Evolutionary conservation across 2,329 filamentous ascomycete genomes (phyloP), one percentile per base, ranked within the genome.

Genomic region (Pseudogymnoascus sp.): DNA sequence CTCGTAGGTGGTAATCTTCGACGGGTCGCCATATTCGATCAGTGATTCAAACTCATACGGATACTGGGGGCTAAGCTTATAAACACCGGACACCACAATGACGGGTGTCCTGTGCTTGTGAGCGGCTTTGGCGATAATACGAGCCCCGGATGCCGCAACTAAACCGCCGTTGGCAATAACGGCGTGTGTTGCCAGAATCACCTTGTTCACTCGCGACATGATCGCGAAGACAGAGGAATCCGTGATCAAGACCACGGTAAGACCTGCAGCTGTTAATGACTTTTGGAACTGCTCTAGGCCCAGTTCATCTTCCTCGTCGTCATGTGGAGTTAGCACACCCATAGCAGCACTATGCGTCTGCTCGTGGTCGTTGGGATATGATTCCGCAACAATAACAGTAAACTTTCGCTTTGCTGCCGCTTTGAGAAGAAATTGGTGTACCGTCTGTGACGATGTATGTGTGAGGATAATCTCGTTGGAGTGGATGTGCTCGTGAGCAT

Each of bases 171-270:
- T 94, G 59, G 91, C 90, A 52, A 95, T 85, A 29, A 99, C 90
- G 3, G 90, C 88, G 71, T 92, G 89, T 5, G 93, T 93, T 11
- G 90, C 88, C 6, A 99, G 80, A 59, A 99, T 90, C 65, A 99
- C 93, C 78, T 97, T 97, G 80, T 93, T 95, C 69, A 97, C 91
- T 64, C 89, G 86, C 7, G 92, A 90, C 90, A 99, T 97, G 70
- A 97, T 90, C 0, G 92, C 92, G 77, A 92, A 95, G 61, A 96
- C 83, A 8, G 91, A 90, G 6, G 87, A 88, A 74, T 96, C 92
- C 45, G 91, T 86, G 62, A 97, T 87, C 64, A 90, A 83, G 68
- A 97, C 89, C 43, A 96, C 89, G 1, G 85, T 88, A 62, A 95
- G 89, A 26, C 92, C 92, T 37, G 87, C 84, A 1, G 87, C 83